A percentile compares a stretch with the other conserved stretches of the same genome.
Conservation (phyloP, 1,284 basidiomycete species). For the Coniophora puteana region DNA sequence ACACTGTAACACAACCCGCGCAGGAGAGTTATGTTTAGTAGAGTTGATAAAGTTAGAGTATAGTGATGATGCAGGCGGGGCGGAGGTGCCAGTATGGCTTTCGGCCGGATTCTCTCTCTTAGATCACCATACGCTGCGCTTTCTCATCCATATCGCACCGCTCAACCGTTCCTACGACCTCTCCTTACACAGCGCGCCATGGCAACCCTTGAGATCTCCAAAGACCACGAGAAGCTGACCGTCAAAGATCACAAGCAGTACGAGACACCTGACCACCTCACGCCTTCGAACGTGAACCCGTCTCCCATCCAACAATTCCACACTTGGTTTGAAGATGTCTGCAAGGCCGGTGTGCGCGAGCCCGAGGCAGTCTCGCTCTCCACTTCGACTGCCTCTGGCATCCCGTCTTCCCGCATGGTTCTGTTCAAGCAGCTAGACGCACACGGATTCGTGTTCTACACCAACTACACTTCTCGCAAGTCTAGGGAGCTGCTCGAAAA, state of each 20-base stretch:
- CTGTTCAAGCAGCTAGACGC: slow-evolving; percentile 88
- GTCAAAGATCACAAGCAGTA: slow-evolving; percentile 80
- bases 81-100: no score
- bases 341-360: slow-evolving; percentile 60
- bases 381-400: slow-evolving; percentile 67
- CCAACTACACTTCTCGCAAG: slow-evolving; percentile 94
- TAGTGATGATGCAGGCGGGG: no score
- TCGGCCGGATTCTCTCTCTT: no score
- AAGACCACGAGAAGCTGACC: slow-evolving; percentile 48
- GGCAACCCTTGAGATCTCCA: slow-evolving; percentile 22
- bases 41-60: no score
- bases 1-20: no score
- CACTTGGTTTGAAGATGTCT: slow-evolving; percentile 76
- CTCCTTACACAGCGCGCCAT: slow-evolving; percentile 11
- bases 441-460: slow-evolving; percentile 92
- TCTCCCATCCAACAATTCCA: slow-evolving; percentile 83
- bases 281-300: slow-evolving; percentile 52
- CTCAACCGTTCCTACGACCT: neutral
- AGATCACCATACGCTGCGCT: slow-evolving; percentile 1
- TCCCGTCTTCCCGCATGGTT: slow-evolving; percentile 88
- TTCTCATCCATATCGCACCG: neutral
- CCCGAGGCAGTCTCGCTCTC: slow-evolving; percentile 88
- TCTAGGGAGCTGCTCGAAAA: slow-evolving; percentile 76
- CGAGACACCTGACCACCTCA: slow-evolving; percentile 56
- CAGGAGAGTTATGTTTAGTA: no score